Evolutionary conservation across 2,329 filamentous ascomycete genomes (phyloP).

Genomic region (Alternaria incomplexa): DNA sequence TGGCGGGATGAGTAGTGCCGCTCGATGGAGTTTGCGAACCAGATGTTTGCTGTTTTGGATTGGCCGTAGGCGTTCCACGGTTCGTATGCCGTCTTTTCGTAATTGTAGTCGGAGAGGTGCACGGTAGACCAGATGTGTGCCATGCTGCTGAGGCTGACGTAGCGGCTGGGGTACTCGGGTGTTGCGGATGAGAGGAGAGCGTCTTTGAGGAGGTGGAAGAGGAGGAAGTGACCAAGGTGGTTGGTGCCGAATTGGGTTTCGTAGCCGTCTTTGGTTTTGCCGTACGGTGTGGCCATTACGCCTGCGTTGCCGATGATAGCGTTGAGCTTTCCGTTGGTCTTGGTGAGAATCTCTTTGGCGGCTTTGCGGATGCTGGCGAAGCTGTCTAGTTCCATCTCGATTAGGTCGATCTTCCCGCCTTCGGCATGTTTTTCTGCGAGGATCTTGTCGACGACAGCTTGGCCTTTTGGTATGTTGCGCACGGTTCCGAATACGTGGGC

Average conservation of each 20-base stretch:
- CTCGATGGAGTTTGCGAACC: neutral
- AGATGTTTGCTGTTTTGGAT: neutral
- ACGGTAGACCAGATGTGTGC: neutral
- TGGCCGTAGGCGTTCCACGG: neutral
- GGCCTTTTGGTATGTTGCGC: neutral
- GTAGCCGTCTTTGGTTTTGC: conserved; percentile 37
- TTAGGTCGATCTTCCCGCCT: neutral
- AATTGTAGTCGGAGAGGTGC: neutral
- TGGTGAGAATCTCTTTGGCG: conserved; percentile 6
- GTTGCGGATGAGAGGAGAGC: conserved; percentile 49
- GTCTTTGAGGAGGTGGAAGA: conserved; percentile 58
- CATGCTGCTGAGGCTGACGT: neutral
- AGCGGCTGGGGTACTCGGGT: conserved; percentile 11
- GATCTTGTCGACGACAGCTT: neutral
- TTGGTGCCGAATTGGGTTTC: conserved; percentile 53
- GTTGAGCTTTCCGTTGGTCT: conserved; percentile 17
- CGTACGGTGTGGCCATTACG: conserved; percentile 40
- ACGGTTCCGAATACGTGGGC: neutral
- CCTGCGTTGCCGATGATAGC: conserved; percentile 37
- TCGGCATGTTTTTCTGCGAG: neutral
- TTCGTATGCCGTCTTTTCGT: neutral
- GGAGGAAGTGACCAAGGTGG: conserved; percentile 57
- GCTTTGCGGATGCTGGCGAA: conserved; percentile 17
- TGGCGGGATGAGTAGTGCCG: neutral
- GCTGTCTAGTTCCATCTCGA: conserved; percentile 24